Percentiles rank a stretch among this genome's conserved stretches.
phyloP scores from a whole-genome alignment of 495 filamentous ascomycete genomes.

The Aspergillus panamensis region DNA sequence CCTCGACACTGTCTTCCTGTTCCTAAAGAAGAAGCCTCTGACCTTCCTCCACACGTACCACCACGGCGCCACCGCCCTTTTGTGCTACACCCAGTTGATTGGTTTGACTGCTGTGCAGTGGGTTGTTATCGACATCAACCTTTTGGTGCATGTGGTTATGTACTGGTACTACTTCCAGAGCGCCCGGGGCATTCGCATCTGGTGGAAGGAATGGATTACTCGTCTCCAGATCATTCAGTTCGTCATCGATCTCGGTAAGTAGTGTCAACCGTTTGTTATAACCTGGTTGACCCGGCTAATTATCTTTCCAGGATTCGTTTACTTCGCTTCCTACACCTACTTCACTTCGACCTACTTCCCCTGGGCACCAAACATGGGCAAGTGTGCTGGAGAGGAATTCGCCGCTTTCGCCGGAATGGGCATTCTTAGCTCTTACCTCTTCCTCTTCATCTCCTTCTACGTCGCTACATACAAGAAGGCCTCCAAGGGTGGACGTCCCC shows the following conservation, averaged over 20 bases:
- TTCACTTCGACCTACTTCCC: conserved; percentile 90
- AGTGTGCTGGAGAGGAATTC: conserved; percentile 95
- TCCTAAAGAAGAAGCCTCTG: conserved; percentile 74
- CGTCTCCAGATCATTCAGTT: conserved; percentile 57
- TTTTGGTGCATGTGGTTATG: conserved; percentile 68
- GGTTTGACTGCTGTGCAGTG: conserved; percentile 65
- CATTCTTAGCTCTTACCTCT: conserved; percentile 87
- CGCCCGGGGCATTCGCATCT: conserved; percentile 55
- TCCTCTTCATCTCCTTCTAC: conserved; percentile 99
- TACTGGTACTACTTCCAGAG: conserved; percentile 65
- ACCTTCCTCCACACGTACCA: conserved; percentile 76
- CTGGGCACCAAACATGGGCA: conserved; percentile 73
- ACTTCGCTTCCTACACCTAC: conserved; percentile 94
- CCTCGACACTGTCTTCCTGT: conserved; percentile 66
- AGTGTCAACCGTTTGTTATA: not conserved
- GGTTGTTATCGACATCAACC: conserved; percentile 65
- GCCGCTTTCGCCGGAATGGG: conserved; percentile 90
- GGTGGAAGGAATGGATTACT: conserved; percentile 61
- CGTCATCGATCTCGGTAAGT: conserved; percentile 55
- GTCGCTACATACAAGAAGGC: conserved; percentile 92
- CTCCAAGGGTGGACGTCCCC: conserved; percentile 55
- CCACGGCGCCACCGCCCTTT: conserved; percentile 67
- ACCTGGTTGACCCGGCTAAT: conserved; percentile 14
- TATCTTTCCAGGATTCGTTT: conserved; percentile 67
- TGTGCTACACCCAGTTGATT: conserved; percentile 70